A percentile compares a stretch with the other conserved stretches of the same genome.
These are phyloP conservation scores for Cladophialophora immunda DNA, from an alignment of 2,329 filamentous ascomycete species.

Conservation along the genomic window DNA sequence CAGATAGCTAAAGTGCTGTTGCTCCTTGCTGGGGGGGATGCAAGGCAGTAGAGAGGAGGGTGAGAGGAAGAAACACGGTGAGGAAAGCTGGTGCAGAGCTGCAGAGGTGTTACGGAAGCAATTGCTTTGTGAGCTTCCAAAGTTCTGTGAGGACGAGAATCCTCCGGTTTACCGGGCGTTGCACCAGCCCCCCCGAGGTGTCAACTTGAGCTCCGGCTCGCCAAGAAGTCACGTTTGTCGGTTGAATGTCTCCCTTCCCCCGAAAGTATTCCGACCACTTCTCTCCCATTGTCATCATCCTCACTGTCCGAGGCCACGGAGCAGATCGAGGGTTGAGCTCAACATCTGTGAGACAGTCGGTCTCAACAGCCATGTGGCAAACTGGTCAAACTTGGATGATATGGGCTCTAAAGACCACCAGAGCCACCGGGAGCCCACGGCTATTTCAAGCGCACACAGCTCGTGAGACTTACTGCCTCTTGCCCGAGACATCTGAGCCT, in stretches of 20 bases:
- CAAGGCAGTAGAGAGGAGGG: background rate
- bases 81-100: background rate
- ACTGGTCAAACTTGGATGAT: background rate
- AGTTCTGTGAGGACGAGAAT: conserved; percentile 1
- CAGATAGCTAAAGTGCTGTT: conserved; percentile 36
- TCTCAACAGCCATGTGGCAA: background rate
- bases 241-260: background rate
- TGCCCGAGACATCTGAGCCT: no score
- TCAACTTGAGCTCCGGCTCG: background rate
- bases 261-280: conserved; percentile 4
- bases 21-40: background rate
- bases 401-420: background rate
- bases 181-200: conserved; percentile 4
- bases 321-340: background rate
- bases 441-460: background rate
- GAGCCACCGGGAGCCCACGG: background rate
- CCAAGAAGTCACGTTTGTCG: background rate
- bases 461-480: background rate
- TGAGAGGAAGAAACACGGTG: background rate
- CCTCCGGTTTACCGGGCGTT: conserved; percentile 7
- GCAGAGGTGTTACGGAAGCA: conserved; percentile 4
- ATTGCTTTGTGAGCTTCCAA: conserved; percentile 4
- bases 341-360: background rate
- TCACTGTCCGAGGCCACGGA: background rate
- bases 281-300: background rate